Evolutionary conservation across 371 early-diverging fungal genomes (phyloP).

Genomic region (Thermomucor indicae-seudaticae): DNA sequence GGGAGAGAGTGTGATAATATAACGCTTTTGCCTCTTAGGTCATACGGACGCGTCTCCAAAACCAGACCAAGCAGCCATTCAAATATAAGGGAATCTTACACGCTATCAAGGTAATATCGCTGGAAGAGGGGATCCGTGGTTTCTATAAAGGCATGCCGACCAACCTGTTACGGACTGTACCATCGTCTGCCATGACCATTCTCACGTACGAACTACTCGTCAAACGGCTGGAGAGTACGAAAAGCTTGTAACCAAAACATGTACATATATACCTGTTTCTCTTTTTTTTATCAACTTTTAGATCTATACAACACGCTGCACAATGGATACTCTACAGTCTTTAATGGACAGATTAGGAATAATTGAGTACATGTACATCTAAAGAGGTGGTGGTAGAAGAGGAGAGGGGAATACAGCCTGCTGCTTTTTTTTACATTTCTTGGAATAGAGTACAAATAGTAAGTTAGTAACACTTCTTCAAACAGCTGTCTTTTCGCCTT

Average conservation of each 20-base stretch:
- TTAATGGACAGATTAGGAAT: too few relatives aligned
- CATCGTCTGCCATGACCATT: constrained; percentile 84
- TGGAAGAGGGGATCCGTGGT: constrained; percentile 77
- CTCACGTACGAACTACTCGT: constrained; percentile 77
- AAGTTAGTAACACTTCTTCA: background rate
- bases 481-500: constrained; percentile 1
- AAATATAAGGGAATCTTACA: constrained; percentile 79
- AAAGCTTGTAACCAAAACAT: constrained; percentile 13
- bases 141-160: constrained; percentile 89
- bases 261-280: constrained; percentile 2
- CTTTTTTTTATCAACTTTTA: background rate
- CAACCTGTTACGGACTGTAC: constrained; percentile 87
- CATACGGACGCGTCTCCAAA: constrained; percentile 87
- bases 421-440: too few relatives aligned
- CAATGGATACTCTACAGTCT: too few relatives aligned
- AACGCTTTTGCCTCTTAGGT: constrained; percentile 34
- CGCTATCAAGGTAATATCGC: constrained; percentile 63
- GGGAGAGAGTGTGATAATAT: background rate
- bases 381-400: too few relatives aligned
- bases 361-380: too few relatives aligned
- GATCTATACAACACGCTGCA: background rate
- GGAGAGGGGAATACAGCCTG: too few relatives aligned
- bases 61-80: constrained; percentile 67
- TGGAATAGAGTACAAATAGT: too few relatives aligned
- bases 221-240: constrained; percentile 32